Conservation (phyloP, 2,329 filamentous ascomycete species). For the Paraphaeosphaeria minitans region DNA sequence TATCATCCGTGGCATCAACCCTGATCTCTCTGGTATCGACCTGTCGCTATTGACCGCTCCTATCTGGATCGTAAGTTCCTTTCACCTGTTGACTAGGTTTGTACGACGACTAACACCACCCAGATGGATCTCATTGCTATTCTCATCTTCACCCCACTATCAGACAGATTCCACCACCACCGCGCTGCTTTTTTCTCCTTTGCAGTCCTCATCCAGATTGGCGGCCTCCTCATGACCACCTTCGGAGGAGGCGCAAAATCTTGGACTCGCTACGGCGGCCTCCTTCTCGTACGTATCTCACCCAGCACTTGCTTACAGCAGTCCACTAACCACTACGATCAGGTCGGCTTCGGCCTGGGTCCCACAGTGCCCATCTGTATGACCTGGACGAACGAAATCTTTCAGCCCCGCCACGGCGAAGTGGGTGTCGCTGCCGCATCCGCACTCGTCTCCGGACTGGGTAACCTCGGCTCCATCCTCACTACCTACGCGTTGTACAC, state of each 20-base stretch:
- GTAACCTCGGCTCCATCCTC: conserved; percentile 83
- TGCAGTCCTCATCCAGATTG: conserved; percentile 78
- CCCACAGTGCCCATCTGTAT: conserved; percentile 92
- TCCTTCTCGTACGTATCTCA: conserved; percentile 69
- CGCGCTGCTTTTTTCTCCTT: conserved; percentile 81
- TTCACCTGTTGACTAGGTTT: background rate
- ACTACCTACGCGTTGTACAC: conserved; percentile 90
- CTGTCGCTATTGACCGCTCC: conserved; percentile 85
- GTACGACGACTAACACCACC: conserved; percentile 14
- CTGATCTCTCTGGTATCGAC: conserved; percentile 71
- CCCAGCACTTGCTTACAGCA: background rate
- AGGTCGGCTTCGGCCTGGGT: conserved; percentile 77
- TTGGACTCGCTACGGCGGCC: conserved; percentile 85
- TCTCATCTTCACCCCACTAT: conserved; percentile 80
- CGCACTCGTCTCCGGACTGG: conserved; percentile 83
- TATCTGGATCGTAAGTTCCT: conserved; percentile 79
- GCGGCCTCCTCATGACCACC: conserved; percentile 78
- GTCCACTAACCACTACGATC: background rate
- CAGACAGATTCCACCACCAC: conserved; percentile 81
- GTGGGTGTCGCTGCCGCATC: conserved; percentile 87
- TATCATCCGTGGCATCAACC: conserved; percentile 81
- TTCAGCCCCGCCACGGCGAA: conserved; percentile 86
- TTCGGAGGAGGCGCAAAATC: conserved; percentile 70
- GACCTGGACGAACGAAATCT: conserved; percentile 91
- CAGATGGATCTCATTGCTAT: conserved; percentile 89